A percentile compares a stretch with the other conserved stretches of the same genome.
Conservation (phyloP, 2,329 filamentous ascomycete genomes). For the Elsinoe perseae region DNA sequence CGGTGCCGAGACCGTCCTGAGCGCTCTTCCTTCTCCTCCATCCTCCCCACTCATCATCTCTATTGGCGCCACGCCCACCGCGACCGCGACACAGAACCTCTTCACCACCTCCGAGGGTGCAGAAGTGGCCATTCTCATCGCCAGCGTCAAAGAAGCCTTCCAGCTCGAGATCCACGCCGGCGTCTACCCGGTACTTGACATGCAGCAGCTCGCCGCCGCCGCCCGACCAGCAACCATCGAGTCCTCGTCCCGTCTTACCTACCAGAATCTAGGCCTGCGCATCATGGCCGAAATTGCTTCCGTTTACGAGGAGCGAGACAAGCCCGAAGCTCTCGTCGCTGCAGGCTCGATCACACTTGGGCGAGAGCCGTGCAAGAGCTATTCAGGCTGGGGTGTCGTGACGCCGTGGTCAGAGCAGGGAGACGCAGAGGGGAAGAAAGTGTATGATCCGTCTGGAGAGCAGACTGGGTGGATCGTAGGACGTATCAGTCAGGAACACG, state of each 20-base stretch:
- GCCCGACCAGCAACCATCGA: conserved; percentile 41
- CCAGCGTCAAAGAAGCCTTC: conserved; percentile 28
- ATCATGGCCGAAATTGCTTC: conserved; percentile 66
- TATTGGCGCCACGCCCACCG: conserved; percentile 70
- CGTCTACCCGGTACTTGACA: conserved; percentile 66
- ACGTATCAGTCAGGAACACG: conserved; percentile 71
- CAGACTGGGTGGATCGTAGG: conserved; percentile 57
- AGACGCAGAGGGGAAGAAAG: conserved; percentile 18
- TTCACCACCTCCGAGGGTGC: conserved; percentile 33
- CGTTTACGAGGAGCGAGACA: conserved; percentile 54
- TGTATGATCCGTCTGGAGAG: conserved; percentile 33
- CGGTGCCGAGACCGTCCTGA: conserved; percentile 35
- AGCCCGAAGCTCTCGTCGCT: conserved; percentile 59
- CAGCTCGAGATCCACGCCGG: conserved; percentile 65
- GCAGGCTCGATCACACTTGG: conserved; percentile 64
- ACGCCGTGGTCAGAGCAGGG: conserved; percentile 46
- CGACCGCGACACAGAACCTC: conserved; percentile 57
- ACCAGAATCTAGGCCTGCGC: conserved; percentile 55
- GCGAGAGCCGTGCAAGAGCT: conserved; percentile 63
- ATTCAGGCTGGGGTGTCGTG: conserved; percentile 63
- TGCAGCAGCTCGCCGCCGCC: conserved; percentile 70
- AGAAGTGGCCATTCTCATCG: conserved; percentile 30
- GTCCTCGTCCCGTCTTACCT: conserved; percentile 32
- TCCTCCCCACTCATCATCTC: conserved; percentile 48
- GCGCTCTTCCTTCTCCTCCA: conserved; percentile 22